Base-by-base conservation (phyloP, 306 rosid genomes). In the Styphnolobium japonicum region DNA sequence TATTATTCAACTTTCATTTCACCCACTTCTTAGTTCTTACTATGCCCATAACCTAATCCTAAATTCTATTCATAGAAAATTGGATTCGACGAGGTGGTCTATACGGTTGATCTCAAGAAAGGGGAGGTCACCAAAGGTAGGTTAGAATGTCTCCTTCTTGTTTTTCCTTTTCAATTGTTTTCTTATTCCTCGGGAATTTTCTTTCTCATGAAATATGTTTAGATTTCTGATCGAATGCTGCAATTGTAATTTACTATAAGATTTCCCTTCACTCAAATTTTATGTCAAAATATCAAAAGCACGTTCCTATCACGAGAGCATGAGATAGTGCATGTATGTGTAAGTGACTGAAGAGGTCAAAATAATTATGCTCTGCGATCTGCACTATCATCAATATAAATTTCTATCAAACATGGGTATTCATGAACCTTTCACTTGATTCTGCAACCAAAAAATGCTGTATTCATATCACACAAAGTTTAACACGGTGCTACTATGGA, bases 101-200 rank as follows among this genome's bases (percentile, higher is more conserved):
- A 90, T 55, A 85, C 88, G 0, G 86, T 95, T 87, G 97, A 95
- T 91, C 93, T 93, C 80, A 95, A 95, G 97, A 90, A 90, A 71
- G 97, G 96, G 68, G 87, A 87, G 56, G 96, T 95, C 63, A 75
- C 42, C 74, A 90, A 90, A 93, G 99, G 98, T 92, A 83, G 6
- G 89, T 75, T 15, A 14, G 2, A 3, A 3, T 43, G 21, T 12
- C 7, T 18, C 10, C 23, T 19, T 46, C 0, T 39, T 43, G 4
- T 10, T 25, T 76, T 6, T 1, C 23, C 0, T 18, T 37, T 73
- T 52, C 55, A 16, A 12, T 55, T 53, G 0, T 31, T 15, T 34
- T 52, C 7, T n/a, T 55, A 16, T 43, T 69, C 51, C 0, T 16
- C 18, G 2, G n/a, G 22, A 31, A 0, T 77, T 67, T 2, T 63